Percentiles rank a stretch among this genome's conserved stretches.
Conservation (phyloP, 768 basidiomycete species). For the Lactarius deliciosus region DNA sequence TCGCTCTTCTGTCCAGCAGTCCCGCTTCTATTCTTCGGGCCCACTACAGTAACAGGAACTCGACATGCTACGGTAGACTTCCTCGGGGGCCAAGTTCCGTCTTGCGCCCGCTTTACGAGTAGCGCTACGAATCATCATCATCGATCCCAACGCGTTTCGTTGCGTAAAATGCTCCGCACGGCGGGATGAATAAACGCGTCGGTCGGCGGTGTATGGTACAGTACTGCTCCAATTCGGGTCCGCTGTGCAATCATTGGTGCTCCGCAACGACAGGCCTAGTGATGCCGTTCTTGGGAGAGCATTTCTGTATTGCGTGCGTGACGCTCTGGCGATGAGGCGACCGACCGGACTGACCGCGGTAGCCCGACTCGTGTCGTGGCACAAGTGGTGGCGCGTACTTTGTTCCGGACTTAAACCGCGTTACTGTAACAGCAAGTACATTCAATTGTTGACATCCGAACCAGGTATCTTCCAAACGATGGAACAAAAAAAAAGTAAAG, state of each 20-base stretch:
- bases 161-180: background rate
- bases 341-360: too few species aligned
- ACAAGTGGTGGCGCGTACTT: background rate
- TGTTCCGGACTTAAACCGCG: background rate
- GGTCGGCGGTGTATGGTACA: background rate
- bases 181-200: background rate
- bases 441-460: background rate
- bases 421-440: background rate
- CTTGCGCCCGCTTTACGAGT: background rate
- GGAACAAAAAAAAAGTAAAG: background rate
- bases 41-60: background rate
- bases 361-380: background rate
- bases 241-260: background rate
- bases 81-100: background rate
- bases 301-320: too few species aligned
- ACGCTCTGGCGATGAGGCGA: too few species aligned
- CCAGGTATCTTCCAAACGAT: background rate
- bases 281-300: too few species aligned
- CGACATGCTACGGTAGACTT: background rate
- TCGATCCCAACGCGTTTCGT: background rate
- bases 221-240: background rate
- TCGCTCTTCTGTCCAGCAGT: background rate
- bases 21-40: background rate
- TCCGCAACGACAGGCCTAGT: background rate
- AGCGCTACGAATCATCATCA: background rate